Conservation (phyloP, 306 rosid genomes). For the Castanea sativa region DNA sequence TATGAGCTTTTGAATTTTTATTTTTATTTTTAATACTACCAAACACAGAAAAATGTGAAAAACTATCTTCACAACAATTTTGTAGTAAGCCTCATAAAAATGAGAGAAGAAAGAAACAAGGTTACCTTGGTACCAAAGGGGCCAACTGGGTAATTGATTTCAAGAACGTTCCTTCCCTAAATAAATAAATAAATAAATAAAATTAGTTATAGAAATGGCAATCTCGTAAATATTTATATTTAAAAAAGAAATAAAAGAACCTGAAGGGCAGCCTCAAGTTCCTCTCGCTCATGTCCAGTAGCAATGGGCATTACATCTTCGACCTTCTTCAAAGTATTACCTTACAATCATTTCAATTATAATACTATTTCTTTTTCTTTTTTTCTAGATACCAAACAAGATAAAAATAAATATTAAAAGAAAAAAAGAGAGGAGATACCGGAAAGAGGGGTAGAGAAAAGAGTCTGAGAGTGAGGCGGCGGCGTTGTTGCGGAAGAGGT, state of each 20-base stretch:
- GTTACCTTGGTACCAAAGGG: constrained; percentile 49
- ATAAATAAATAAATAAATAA: not conserved
- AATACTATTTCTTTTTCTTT: too few relatives aligned
- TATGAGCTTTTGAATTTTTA: too few relatives aligned
- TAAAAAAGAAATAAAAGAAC: constrained; percentile 6
- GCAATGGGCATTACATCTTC: constrained; percentile 34
- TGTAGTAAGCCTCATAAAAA: not conserved
- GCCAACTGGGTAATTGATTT: constrained; percentile 40
- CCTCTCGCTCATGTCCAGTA: constrained; percentile 45
- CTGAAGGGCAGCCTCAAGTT: constrained; percentile 36
- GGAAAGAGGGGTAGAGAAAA: constrained; percentile 5
- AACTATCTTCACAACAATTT: too few relatives aligned
- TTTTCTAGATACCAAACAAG: too few relatives aligned
- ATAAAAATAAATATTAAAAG: too few relatives aligned
- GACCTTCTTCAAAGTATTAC: constrained; percentile 23
- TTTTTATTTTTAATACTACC: too few relatives aligned
- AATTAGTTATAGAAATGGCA: not conserved
- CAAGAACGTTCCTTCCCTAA: constrained; percentile 47
- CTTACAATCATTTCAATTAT: not conserved
- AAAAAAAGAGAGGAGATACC: not conserved
- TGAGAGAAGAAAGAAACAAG: not conserved
- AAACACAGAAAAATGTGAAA: too few relatives aligned
- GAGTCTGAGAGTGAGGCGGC: constrained; percentile 8
- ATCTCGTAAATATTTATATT: not conserved
- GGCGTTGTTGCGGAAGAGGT: constrained; percentile 8